phyloP scores from a whole-genome alignment of 2,329 filamentous ascomycete species.

The Hymenoscyphus occultus region DNA sequence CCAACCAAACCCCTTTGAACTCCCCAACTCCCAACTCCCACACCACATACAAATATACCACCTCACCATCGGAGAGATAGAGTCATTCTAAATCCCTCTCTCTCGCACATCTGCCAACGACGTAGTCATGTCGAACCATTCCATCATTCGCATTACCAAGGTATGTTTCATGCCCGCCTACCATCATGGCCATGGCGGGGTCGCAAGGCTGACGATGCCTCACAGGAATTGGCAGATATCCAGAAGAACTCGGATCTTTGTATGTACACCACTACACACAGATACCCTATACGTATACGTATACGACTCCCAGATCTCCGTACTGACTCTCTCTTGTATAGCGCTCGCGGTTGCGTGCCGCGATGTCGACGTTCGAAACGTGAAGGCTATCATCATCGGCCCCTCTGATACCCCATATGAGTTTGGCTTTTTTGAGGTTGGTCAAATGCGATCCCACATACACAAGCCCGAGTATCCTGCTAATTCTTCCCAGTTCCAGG shows the following conservation, averaged over 20 bases:
- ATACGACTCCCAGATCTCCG: constrained; percentile 15
- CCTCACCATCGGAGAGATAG: constrained; percentile 13
- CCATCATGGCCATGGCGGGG: constrained; percentile 24
- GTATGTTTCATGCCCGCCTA: constrained; percentile 42
- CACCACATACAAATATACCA: background rate
- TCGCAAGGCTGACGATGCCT: constrained; percentile 38
- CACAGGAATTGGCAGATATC: constrained; percentile 78
- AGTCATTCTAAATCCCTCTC: background rate
- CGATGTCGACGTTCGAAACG: constrained; percentile 83
- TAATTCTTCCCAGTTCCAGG: constrained; percentile 58
- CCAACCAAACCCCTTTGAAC: background rate
- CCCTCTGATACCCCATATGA: constrained; percentile 95
- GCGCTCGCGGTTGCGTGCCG: constrained; percentile 84
- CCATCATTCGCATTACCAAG: constrained; percentile 83
- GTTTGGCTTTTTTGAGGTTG: constrained; percentile 93
- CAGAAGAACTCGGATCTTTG: constrained; percentile 82
- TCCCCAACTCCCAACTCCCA: background rate
- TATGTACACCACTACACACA: constrained; percentile 45
- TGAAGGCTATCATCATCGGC: constrained; percentile 84
- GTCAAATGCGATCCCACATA: constrained; percentile 24
- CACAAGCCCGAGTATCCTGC: constrained; percentile 13
- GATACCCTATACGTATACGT: background rate
- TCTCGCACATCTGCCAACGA: constrained; percentile 10
- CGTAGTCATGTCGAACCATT: constrained; percentile 74
- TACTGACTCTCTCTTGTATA: constrained; percentile 36